Evolutionary conservation across 2,329 filamentous ascomycete genomes (phyloP), one percentile per base, ranked within the genome.

Genomic region (Aspergillus novoparasiticus): DNA sequence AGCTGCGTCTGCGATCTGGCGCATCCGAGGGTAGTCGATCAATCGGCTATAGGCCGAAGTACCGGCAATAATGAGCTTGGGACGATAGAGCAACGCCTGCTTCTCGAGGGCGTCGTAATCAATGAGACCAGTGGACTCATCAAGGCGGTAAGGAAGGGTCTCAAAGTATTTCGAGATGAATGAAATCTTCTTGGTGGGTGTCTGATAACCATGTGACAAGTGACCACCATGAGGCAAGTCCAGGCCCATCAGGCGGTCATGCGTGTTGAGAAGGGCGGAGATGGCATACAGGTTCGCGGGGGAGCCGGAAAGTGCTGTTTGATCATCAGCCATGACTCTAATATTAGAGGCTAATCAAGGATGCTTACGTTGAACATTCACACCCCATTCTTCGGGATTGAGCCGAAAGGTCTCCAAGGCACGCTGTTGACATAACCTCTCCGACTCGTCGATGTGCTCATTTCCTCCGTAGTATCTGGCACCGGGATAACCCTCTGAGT

Each of bases 151-250:
- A 61, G 95, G 95, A 82, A 99, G 90, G 64, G 95, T 99, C 86
- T 99, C 94, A 78, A 98, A 99, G 87, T 99, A 99, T 75, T 94
- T 98, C 45, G 94, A 98, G 73, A 99, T 91, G 64, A 93, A 93
- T 60, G 94, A 98, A 81, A 99, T 99, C 76, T 99, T 99, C 85
- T 91, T 92, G 76, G 90, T 89, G 36, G 95, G 92, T 39, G 92
- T 98, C 83, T 99, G 95, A 84, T 99, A 99, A 71, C 95, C 95
- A 85, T 99, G 95, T 79, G 90, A 93, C 83, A 97, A 85, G 83
- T 97, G 94, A 70, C 94, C 94, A 81, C 94, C 94, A 78, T 97
- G 94, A 68, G 94, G 94, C 61, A 97, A 88, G 78, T 97, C 94
- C 71, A 97, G 86, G 75, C 95, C 95, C 95, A 99, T 99, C 71